Conservation (phyloP, 2,329 filamentous ascomycete species). For the Fusarium sp. region DNA sequence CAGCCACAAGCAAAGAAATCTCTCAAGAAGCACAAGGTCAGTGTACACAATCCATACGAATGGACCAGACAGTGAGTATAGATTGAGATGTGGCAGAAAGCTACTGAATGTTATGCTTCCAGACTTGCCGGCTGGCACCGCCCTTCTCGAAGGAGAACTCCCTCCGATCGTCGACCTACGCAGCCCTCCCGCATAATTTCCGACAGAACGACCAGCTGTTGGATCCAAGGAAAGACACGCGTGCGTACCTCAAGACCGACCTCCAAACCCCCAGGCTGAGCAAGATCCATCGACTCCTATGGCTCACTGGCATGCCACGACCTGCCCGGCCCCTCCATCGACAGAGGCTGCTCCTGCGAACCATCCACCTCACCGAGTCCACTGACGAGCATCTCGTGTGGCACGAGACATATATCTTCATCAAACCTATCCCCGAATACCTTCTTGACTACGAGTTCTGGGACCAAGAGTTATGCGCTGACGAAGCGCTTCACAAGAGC, state of each 20-base stretch:
- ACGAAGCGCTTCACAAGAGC: background rate
- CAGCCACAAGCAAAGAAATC: background rate
- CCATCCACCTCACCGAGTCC: constrained; percentile 11
- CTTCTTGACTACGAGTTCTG: constrained; percentile 15
- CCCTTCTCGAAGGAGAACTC: background rate
- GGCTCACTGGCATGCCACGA: constrained; percentile 20
- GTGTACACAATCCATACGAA: background rate
- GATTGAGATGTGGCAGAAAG: background rate
- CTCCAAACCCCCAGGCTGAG: constrained; percentile 3
- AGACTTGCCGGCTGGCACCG: background rate
- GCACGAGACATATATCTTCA: constrained; percentile 12
- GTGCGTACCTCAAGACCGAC: background rate
- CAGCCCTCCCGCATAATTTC: background rate
- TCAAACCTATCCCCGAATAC: constrained; percentile 16
- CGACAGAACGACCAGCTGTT: background rate
- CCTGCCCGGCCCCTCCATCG: constrained; percentile 16
- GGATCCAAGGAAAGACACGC: background rate
- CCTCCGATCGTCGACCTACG: no score
- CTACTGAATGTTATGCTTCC: background rate
- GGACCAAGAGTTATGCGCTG: background rate
- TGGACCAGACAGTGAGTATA: background rate
- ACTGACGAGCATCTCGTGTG: constrained; percentile 20
- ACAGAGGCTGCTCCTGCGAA: constrained; percentile 10
- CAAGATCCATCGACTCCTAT: background rate
- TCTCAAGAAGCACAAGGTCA: background rate